Evolutionary conservation across 805 yeast species (phyloP).

Genomic region (Metschnikowia lachancei): DNA sequence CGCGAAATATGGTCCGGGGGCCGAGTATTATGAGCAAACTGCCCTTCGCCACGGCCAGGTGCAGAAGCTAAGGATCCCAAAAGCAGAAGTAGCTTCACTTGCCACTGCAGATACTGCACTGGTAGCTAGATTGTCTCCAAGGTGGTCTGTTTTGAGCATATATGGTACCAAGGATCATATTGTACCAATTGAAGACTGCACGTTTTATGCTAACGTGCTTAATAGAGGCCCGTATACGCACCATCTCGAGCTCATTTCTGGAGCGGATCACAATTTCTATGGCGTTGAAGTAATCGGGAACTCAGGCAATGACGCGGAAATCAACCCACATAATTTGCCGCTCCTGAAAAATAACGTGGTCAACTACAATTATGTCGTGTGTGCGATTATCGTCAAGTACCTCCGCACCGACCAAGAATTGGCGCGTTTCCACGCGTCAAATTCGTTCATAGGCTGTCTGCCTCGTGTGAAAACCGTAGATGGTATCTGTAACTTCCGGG

Average conservation of each 20-base stretch:
- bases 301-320: constrained; percentile 30
- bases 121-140: constrained; percentile 41
- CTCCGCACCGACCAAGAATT: constrained; percentile 48
- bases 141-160: constrained; percentile 58
- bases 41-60: constrained; percentile 51
- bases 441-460: constrained; percentile 35
- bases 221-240: constrained; percentile 50
- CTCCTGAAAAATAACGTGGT: constrained; percentile 42
- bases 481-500: constrained; percentile 73
- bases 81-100: constrained; percentile 46
- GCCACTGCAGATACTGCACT: constrained; percentile 49
- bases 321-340: constrained; percentile 43
- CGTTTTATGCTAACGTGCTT: constrained; percentile 55
- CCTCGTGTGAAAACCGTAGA: constrained; percentile 63
- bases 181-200: constrained; percentile 63
- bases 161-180: constrained; percentile 70
- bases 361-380: constrained; percentile 59
- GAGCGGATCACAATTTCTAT: constrained; percentile 81
- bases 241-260: constrained; percentile 52
- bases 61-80: constrained; percentile 41
- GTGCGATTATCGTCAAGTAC: constrained; percentile 48
- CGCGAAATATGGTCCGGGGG: constrained; percentile 20
- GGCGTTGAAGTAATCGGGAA: constrained; percentile 45
- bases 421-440: constrained; percentile 46
- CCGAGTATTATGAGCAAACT: constrained; percentile 30